A percentile compares a stretch with the other conserved stretches of the same genome.
Conservation (phyloP, 768 basidiomycete genomes). For the Phlegmacium glaucopus region DNA sequence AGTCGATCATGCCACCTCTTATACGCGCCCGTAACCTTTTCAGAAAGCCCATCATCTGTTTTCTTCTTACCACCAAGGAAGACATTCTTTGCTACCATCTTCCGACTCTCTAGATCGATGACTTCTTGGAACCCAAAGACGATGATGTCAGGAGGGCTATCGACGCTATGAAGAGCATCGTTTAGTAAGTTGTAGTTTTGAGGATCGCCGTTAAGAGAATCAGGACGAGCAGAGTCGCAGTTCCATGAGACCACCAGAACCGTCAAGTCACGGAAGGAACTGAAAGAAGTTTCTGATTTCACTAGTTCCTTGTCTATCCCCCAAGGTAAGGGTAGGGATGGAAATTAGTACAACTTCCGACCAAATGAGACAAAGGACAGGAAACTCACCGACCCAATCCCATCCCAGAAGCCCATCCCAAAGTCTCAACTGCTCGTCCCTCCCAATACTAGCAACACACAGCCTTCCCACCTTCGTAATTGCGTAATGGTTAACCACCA, state of each 20-base stretch:
- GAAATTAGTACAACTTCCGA: constrained; percentile 1
- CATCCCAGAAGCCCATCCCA: constrained; percentile 89
- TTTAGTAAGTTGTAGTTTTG: constrained; percentile 81
- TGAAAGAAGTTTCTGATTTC: constrained; percentile 73
- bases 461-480: constrained; percentile 67
- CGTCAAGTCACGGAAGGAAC: constrained; percentile 72
- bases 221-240: constrained; percentile 83
- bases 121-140: constrained; percentile 95
- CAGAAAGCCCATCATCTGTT: constrained; percentile 55
- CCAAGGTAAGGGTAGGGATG: not conserved
- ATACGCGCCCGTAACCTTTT: constrained; percentile 85
- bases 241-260: constrained; percentile 91
- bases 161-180: constrained; percentile 69
- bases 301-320: constrained; percentile 67
- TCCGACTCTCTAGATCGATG: constrained; percentile 91
- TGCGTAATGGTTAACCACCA: constrained; percentile 71
- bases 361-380: not conserved
- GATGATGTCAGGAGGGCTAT: constrained; percentile 78
- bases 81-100: constrained; percentile 90
- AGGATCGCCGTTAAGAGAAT: constrained; percentile 57
- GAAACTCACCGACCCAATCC: constrained; percentile 81
- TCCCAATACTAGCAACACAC: constrained; percentile 71
- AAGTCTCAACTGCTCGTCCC: constrained; percentile 67
- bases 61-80: constrained; percentile 76
- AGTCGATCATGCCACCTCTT: constrained; percentile 87